Evolutionary conservation across 306 rosid species (phyloP).

Genomic region (Quercus parvula): DNA sequence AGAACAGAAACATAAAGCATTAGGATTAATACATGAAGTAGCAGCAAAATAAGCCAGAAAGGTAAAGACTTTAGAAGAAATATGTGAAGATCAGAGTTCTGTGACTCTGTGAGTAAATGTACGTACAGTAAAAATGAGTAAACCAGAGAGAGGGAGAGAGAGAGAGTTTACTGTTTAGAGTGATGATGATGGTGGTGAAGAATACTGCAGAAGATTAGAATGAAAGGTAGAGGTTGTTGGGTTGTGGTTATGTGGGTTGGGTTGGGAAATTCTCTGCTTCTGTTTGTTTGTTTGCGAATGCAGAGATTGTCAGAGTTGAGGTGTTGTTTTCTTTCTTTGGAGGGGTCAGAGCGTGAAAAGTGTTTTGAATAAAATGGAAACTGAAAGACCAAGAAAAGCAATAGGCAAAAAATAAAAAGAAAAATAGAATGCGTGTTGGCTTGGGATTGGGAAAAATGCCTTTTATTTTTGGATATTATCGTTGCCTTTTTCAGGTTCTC

Average conservation of each 20-base stretch:
- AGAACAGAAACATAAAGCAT: background rate
- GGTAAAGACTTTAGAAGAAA: background rate
- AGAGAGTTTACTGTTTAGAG: background rate
- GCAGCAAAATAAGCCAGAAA: background rate
- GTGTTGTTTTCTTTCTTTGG: background rate
- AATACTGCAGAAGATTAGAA: background rate
- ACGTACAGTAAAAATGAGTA: background rate
- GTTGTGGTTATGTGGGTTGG: background rate
- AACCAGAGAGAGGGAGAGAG: background rate
- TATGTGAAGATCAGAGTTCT: background rate
- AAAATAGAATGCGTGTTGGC: background rate
- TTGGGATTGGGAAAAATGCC: background rate
- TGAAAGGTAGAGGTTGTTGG: background rate
- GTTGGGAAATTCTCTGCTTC: background rate
- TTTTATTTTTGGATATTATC: too few relatives aligned
- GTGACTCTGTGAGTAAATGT: background rate
- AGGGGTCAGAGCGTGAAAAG: background rate
- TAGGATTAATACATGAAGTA: background rate
- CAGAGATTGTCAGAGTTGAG: background rate
- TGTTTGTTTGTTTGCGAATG: background rate
- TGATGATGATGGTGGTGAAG: background rate
- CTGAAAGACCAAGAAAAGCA: slow-evolving; percentile 22
- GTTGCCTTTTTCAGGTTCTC: too few relatives aligned
- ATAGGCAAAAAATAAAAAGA: background rate
- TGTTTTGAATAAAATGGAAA: slow-evolving; percentile 3